phyloP scores from a whole-genome alignment of 495 filamentous ascomycete species.

The Achaetomiella virescens region DNA sequence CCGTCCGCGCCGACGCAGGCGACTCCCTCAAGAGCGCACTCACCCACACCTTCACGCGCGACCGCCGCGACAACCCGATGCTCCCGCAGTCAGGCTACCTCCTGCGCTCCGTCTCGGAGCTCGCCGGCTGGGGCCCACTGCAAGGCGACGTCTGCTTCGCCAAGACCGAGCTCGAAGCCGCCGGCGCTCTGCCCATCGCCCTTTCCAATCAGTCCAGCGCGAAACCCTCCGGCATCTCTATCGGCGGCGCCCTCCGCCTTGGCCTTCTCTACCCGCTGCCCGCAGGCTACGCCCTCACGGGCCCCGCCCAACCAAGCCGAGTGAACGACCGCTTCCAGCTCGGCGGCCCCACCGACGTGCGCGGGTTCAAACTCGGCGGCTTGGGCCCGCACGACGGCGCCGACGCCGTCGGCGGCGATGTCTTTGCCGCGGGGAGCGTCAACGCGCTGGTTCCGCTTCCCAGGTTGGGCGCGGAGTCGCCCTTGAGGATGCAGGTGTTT shows the following conservation, averaged over 20 bases:
- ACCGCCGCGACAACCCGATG: constrained; percentile 71
- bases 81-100: constrained; percentile 78
- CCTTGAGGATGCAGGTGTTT: constrained; percentile 84
- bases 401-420: constrained; percentile 85
- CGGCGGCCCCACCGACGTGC: constrained; percentile 88
- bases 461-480: constrained; percentile 65
- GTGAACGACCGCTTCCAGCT: constrained; percentile 94
- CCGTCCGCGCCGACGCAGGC: constrained; percentile 76
- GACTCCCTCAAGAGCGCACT: constrained; percentile 86
- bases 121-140: constrained; percentile 80
- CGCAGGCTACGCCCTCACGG: constrained; percentile 52
- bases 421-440: constrained; percentile 80
- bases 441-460: constrained; percentile 82
- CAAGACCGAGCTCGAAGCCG: constrained; percentile 78
- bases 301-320: constrained; percentile 54
- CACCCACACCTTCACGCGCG: constrained; percentile 71
- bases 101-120: constrained; percentile 65
- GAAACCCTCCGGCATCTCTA: constrained; percentile 58
- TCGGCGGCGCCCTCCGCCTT: constrained; percentile 45
- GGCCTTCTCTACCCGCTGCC: constrained; percentile 54
- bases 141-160: constrained; percentile 85
- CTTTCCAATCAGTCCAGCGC: constrained; percentile 59
- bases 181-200: constrained; percentile 64
- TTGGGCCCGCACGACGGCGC: constrained; percentile 78
- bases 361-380: constrained; percentile 84